phyloP scores from a whole-genome alignment of 441 rosid species.

The Erodium texanum region DNA sequence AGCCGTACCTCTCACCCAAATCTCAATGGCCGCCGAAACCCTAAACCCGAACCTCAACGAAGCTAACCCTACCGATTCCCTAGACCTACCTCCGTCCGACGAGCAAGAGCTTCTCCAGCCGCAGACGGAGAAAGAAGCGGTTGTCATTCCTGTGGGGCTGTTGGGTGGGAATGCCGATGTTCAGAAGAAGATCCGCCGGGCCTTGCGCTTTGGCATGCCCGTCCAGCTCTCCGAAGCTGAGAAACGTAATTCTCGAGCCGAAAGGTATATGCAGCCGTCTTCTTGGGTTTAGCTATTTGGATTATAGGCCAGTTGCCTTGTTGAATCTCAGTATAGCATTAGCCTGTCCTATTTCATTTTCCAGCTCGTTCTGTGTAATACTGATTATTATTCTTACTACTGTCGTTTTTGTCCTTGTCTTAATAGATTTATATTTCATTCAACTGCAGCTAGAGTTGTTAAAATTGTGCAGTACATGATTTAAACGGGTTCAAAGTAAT shows the following conservation, averaged over 20 bases:
- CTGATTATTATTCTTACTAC: neutral
- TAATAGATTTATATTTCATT: neutral
- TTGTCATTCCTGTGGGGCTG: neutral
- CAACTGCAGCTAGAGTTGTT: neutral
- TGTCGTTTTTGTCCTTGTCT: too few species aligned
- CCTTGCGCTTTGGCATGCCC: conserved; percentile 25
- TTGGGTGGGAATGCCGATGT: conserved; percentile 11
- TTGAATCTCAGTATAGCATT: too few species aligned
- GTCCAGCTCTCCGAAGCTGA: conserved; percentile 24
- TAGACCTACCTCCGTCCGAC: conserved; percentile 3
- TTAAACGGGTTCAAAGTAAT: neutral
- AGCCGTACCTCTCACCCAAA: neutral
- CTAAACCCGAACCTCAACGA: conserved; percentile 7
- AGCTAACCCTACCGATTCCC: neutral
- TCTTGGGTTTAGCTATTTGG: neutral
- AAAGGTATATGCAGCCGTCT: conserved; percentile 13
- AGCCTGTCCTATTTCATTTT: neutral
- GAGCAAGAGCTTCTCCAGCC: neutral
- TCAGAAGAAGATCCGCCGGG: conserved; percentile 21
- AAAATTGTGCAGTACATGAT: neutral
- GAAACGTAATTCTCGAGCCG: conserved; percentile 25
- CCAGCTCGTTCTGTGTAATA: neutral
- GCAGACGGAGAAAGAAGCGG: neutral
- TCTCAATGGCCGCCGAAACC: conserved; percentile 11
- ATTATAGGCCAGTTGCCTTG: too few species aligned